These are phyloP conservation scores for Lodderomyces metapsilosis DNA, from an alignment of 1,139 yeast species.

Conservation along the genomic window DNA sequence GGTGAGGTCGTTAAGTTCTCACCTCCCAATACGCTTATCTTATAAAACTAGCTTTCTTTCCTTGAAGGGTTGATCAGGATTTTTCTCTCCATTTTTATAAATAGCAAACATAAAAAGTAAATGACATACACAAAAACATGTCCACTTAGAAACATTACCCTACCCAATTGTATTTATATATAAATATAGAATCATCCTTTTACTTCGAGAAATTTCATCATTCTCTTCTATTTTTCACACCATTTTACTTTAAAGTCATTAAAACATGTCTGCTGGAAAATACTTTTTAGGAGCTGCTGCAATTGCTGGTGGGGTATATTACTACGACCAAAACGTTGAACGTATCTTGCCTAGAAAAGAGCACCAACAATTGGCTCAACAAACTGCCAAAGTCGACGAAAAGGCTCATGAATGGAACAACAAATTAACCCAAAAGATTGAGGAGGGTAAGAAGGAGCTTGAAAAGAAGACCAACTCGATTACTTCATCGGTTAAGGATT, in stretches of 20 bases:
- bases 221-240: background rate
- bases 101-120: no score
- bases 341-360: slow-evolving; percentile 32
- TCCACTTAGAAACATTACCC: no score
- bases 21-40: no score
- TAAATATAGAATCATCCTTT: no score
- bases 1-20: no score
- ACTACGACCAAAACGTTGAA: slow-evolving; percentile 42
- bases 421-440: slow-evolving; percentile 21
- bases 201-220: background rate
- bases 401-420: slow-evolving; percentile 16
- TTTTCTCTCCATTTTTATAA: no score
- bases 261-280: slow-evolving; percentile 15
- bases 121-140: no score
- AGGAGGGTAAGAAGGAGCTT: slow-evolving; percentile 25
- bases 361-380: slow-evolving; percentile 17
- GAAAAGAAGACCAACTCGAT: slow-evolving; percentile 20
- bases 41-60: no score
- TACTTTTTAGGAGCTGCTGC: slow-evolving; percentile 23
- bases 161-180: no score
- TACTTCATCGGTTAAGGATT: slow-evolving; percentile 23
- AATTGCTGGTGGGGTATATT: slow-evolving; percentile 39
- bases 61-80: no score
- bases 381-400: slow-evolving; percentile 12
- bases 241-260: background rate